A percentile compares a stretch with the other conserved stretches of the same genome.
phyloP scores from a whole-genome alignment of 176 grass and related monocot genomes.

The Aegilops sharonensis region DNA sequence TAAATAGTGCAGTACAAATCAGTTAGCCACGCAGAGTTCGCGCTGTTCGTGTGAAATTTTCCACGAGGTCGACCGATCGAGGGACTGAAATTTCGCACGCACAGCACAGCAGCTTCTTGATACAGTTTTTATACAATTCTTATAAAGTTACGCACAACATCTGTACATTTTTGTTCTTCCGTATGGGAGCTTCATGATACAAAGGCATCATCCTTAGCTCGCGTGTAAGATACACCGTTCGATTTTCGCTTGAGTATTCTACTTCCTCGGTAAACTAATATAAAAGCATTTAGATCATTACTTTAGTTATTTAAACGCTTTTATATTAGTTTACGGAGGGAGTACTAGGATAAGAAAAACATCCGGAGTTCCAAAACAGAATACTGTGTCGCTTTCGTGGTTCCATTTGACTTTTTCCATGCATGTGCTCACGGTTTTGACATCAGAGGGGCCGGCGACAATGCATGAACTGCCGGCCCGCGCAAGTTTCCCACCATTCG shows the following conservation, averaged over 20 bases:
- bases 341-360: neutral
- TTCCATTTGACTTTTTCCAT: neutral
- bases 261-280: no score
- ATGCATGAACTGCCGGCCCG: neutral
- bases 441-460: neutral
- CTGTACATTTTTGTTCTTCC: slow-evolving; percentile 1
- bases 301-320: no score
- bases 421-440: neutral
- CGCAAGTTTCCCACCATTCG: neutral
- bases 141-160: neutral
- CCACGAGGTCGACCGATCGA: neutral
- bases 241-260: neutral
- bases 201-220: neutral
- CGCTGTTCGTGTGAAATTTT: slow-evolving; percentile 38
- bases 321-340: no score
- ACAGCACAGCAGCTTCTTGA: slow-evolving; percentile 21
- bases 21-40: neutral
- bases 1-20: neutral
- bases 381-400: neutral
- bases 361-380: neutral
- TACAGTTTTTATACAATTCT: neutral
- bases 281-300: no score
- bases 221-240: neutral
- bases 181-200: neutral
- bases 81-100: slow-evolving; percentile 29